Evolutionary conservation across 495 filamentous ascomycete genomes (phyloP).

Genomic region (Tuber indicum): DNA sequence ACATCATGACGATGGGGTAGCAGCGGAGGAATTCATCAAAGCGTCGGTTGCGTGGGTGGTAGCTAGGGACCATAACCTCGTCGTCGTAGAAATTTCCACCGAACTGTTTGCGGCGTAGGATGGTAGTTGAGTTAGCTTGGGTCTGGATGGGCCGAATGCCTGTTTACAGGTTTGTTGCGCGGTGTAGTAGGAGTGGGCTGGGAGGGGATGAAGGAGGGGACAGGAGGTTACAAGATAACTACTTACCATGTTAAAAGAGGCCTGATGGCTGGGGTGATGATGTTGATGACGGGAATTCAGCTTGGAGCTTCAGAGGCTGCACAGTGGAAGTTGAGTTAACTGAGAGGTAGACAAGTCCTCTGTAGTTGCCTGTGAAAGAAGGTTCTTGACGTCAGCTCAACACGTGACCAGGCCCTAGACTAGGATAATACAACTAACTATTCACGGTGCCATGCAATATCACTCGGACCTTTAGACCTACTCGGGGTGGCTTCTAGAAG

Average conservation of each 20-base stretch:
- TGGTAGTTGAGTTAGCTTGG: constrained; percentile 13
- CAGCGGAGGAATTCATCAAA: constrained; percentile 98
- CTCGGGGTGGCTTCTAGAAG: no score
- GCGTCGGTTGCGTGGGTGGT: constrained; percentile 49
- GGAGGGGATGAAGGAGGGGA: neutral
- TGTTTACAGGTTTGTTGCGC: neutral
- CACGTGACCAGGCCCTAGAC: neutral
- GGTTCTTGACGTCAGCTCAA: neutral
- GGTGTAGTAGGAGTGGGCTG: neutral
- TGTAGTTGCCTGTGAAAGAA: neutral
- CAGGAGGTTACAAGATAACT: neutral
- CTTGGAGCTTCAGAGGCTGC: neutral
- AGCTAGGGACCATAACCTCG: constrained; percentile 20
- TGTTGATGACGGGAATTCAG: neutral
- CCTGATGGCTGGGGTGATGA: neutral
- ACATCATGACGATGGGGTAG: constrained; percentile 89
- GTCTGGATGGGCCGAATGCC: neutral
- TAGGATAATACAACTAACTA: no score
- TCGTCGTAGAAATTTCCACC: constrained; percentile 36
- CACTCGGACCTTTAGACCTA: neutral
- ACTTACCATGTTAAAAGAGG: neutral
- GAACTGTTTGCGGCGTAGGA: constrained; percentile 19
- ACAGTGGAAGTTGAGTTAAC: neutral
- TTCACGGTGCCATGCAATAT: neutral
- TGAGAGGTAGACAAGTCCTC: neutral